phyloP scores from a whole-genome alignment of 2,329 filamentous ascomycete species.

The Chalaropsis thielavioides region DNA sequence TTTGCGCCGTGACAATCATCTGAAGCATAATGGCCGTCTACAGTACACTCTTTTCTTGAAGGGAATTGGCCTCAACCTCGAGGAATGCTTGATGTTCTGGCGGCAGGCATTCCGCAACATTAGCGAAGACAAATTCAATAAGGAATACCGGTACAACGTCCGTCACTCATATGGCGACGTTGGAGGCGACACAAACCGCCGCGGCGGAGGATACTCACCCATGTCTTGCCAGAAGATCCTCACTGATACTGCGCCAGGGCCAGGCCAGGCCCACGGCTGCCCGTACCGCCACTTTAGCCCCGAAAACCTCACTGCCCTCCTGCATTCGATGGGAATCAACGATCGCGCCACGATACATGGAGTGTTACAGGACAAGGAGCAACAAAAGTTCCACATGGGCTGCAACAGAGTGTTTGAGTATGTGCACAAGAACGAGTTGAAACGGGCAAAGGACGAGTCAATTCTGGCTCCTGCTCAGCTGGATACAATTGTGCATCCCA shows the following conservation, averaged over 20 bases:
- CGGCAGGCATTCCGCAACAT: slow-evolving; percentile 70
- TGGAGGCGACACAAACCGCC: slow-evolving; percentile 75
- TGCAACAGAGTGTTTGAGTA: slow-evolving; percentile 95
- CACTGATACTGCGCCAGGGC: slow-evolving; percentile 71
- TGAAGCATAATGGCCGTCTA: slow-evolving; percentile 84
- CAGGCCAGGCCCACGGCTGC: slow-evolving; percentile 87
- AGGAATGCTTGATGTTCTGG: slow-evolving; percentile 89
- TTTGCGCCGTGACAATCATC: slow-evolving; percentile 71
- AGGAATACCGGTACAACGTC: slow-evolving; percentile 94
- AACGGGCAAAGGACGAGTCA: slow-evolving; percentile 59
- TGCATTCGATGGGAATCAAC: slow-evolving; percentile 64
- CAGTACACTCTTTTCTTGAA: slow-evolving; percentile 97
- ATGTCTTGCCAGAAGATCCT: slow-evolving; percentile 93
- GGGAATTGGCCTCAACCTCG: slow-evolving; percentile 80
- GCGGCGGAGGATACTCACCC: slow-evolving; percentile 75
- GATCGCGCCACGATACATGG: slow-evolving; percentile 65
- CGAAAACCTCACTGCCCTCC: slow-evolving; percentile 66
- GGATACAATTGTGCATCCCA: slow-evolving; percentile 93
- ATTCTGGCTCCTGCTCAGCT: slow-evolving; percentile 60
- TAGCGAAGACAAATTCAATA: slow-evolving; percentile 90
- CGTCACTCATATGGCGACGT: slow-evolving; percentile 93
- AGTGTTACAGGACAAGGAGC: slow-evolving; percentile 78
- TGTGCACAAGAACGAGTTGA: slow-evolving; percentile 64
- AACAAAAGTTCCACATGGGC: slow-evolving; percentile 81
- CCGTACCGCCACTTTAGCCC: slow-evolving; percentile 84